Percentiles rank a stretch among this genome's conserved stretches.
phyloP scores from a whole-genome alignment of 768 basidiomycete species.

The Suillus alpinus region DNA sequence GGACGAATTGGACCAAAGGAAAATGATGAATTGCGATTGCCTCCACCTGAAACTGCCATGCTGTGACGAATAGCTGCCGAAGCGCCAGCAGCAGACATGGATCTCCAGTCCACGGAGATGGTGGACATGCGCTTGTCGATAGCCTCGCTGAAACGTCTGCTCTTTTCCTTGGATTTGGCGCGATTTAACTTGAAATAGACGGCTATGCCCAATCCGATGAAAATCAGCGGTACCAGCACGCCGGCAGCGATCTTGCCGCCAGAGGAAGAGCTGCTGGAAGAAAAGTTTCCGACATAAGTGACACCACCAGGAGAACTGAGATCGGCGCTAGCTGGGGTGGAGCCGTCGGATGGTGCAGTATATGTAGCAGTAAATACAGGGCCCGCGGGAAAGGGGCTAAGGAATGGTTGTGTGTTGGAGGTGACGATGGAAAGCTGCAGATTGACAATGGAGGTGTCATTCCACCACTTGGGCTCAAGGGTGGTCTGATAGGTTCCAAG shows the following conservation, averaged over 20 bases:
- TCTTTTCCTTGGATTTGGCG: slow-evolving; percentile 45
- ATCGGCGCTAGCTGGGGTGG: slow-evolving; percentile 41
- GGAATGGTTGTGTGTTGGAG: slow-evolving; percentile 47
- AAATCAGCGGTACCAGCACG: slow-evolving; percentile 58
- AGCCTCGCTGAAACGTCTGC: slow-evolving; percentile 58
- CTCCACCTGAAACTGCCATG: slow-evolving; percentile 44
- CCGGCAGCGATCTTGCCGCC: slow-evolving; percentile 66
- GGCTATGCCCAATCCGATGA: slow-evolving; percentile 42
- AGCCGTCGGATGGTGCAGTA: slow-evolving; percentile 38
- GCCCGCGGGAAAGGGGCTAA: slow-evolving; percentile 55
- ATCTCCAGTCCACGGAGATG: slow-evolving; percentile 76
- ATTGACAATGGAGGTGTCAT: slow-evolving; percentile 42
- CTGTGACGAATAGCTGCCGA: slow-evolving; percentile 70
- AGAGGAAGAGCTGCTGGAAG: slow-evolving; percentile 35
- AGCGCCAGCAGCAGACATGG: slow-evolving; percentile 67
- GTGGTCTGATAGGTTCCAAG: slow-evolving; percentile 47
- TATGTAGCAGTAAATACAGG: slow-evolving; percentile 71
- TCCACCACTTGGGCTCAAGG: slow-evolving; percentile 72
- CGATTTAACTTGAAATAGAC: slow-evolving; percentile 57
- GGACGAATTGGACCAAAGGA: slow-evolving; percentile 58
- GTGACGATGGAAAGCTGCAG: slow-evolving; percentile 64
- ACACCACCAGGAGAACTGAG: slow-evolving; percentile 30
- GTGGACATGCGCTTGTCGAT: slow-evolving; percentile 84
- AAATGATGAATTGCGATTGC: slow-evolving; percentile 47
- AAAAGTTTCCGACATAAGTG: slow-evolving; percentile 39